Conservation (phyloP, 768 basidiomycete genomes). For the Boletus subcaerulescens region DNA sequence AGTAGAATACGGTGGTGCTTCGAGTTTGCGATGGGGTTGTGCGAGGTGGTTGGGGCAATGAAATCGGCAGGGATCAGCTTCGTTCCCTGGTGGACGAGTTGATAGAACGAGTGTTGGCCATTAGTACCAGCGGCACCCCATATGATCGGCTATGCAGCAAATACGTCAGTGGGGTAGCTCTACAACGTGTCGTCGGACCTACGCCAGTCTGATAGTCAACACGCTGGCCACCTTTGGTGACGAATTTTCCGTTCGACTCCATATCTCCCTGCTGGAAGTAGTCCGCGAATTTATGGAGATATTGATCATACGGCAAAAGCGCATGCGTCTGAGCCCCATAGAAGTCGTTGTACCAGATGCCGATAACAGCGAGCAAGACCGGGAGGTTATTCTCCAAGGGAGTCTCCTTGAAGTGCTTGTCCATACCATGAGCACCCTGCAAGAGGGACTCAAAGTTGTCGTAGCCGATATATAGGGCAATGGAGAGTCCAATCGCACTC, state of each 20-base stretch:
- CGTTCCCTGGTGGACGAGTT: conserved; percentile 92
- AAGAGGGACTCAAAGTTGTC: conserved; percentile 91
- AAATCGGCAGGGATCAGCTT: conserved; percentile 92
- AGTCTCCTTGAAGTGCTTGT: conserved; percentile 91
- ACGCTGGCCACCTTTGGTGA: conserved; percentile 90
- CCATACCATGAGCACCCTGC: conserved; percentile 94
- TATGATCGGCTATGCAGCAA: conserved; percentile 75
- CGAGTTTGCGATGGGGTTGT: conserved; percentile 83
- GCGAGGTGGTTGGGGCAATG: conserved; percentile 83
- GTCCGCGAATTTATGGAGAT: conserved; percentile 98
- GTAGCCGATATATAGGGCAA: conserved; percentile 89
- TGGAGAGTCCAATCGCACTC: conserved; percentile 96
- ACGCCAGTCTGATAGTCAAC: conserved; percentile 97
- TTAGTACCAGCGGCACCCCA: conserved; percentile 99
- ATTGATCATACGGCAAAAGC: conserved; percentile 96
- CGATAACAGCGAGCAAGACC: conserved; percentile 82
- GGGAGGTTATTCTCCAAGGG: conserved; percentile 90
- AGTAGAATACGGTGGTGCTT: conserved; percentile 97
- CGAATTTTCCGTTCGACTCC: conserved; percentile 98
- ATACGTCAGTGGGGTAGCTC: not conserved
- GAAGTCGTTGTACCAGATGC: conserved; percentile 99
- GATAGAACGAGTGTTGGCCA: conserved; percentile 99
- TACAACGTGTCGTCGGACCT: conserved; percentile 29
- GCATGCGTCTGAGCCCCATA: conserved; percentile 95
- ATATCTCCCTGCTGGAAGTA: conserved; percentile 99